Evolutionary conservation across 352 stramenopile genomes (phyloP), one percentile per base, ranked within the genome.

Genomic region (Pythium guiyangense): DNA sequence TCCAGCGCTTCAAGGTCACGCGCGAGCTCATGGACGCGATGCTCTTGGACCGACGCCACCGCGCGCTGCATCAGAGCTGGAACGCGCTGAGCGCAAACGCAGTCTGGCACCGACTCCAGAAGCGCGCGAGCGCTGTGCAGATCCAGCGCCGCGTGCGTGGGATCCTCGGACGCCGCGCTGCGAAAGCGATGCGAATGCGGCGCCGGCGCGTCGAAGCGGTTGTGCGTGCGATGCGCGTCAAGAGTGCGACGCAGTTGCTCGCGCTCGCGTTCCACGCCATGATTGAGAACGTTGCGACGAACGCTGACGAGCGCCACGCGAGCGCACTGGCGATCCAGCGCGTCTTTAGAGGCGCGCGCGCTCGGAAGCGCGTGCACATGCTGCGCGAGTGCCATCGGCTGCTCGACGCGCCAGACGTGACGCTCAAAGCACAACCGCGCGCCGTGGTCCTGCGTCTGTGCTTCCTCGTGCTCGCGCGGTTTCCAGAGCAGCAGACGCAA

Each of bases 61-160:
- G 72, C 25, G 52, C 45, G 15, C 27, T 86, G 17, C 39, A 65
- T 10, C 55, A 12, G 22, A 63, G 31, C 17, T 90, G 77, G 79
- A 70, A 56, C 2, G 63, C 66, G 20, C 52, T 90, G 3, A 61
- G 64, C 18, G 71, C 69, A 18, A 71, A 88, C 27, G 73, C 79
- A 22, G n/a, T 88, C 14, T 74, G 60, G 49, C 67, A 70, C 52
- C 71, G 66, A 6, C 64, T 83, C 20, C 64, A 60, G 29, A 90
- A 88, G 46, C 58, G 67, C 27, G 62, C 51, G 12, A 77, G 63
- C 50, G 79, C 73, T n/a, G 54, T 74, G 12, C 53, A 54, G 2
- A 85, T 88, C 59, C 79, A 90, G 34, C 75, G 69, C 20, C 69
- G 74, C 35, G 56, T 63, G 5, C 65, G 77, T 26, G 79, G 77